These are phyloP conservation scores for Phytophthora quininea DNA, from an alignment of 352 stramenopile genomes.

Conservation along the genomic window DNA sequence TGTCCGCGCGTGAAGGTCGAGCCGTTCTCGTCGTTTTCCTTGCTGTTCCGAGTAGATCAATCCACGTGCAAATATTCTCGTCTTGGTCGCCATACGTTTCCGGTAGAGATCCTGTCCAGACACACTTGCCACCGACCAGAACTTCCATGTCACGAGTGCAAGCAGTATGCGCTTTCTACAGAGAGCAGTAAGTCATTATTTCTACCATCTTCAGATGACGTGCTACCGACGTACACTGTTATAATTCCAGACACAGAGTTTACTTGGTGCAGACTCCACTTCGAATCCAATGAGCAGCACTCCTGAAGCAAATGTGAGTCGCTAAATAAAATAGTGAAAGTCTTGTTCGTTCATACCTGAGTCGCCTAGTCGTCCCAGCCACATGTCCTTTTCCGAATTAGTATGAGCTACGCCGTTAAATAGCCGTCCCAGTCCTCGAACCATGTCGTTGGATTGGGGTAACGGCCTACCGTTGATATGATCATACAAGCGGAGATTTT, in stretches of 20 bases:
- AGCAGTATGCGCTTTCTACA: constrained; percentile 46
- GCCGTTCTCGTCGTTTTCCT: constrained; percentile 47
- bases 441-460: constrained; percentile 72
- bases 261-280: constrained; percentile 46
- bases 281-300: constrained; percentile 66
- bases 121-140: constrained; percentile 55
- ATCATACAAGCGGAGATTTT: constrained; percentile 60
- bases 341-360: constrained; percentile 31
- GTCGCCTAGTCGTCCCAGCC: constrained; percentile 69
- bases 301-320: constrained; percentile 22
- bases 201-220: no score
- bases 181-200: background rate
- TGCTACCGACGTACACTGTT: constrained; percentile 55
- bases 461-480: constrained; percentile 49
- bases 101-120: constrained; percentile 79
- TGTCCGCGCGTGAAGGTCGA: background rate
- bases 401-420: constrained; percentile 72
- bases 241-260: constrained; percentile 85
- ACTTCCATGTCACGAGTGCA: constrained; percentile 76
- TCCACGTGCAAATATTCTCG: constrained; percentile 72
- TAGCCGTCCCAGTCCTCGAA: constrained; percentile 53
- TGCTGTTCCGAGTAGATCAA: constrained; percentile 43
- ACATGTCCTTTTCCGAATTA: constrained; percentile 78
- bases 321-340: background rate
- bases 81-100: constrained; percentile 75